Conservation (phyloP, 2,329 filamentous ascomycete genomes). For the Venturia nashicola region DNA sequence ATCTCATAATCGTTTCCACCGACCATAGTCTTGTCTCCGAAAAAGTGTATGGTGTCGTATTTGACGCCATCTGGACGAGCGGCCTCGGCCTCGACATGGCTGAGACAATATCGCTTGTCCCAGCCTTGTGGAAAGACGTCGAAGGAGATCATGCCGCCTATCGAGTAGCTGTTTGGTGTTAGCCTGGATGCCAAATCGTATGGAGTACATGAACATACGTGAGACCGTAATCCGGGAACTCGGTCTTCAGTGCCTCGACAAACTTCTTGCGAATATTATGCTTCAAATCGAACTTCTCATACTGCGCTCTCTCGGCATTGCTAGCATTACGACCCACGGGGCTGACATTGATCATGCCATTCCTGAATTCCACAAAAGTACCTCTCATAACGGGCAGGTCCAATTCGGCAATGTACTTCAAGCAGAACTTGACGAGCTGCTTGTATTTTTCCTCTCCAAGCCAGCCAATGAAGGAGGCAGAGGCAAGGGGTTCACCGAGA, state of each 20-base stretch:
- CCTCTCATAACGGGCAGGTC: constrained; percentile 74
- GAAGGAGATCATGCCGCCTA: constrained; percentile 96
- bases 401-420: constrained; percentile 75
- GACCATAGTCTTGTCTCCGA: constrained; percentile 85
- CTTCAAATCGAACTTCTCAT: constrained; percentile 66
- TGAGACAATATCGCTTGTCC: constrained; percentile 97
- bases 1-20: constrained; percentile 97
- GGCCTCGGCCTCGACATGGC: constrained; percentile 73
- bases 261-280: constrained; percentile 67
- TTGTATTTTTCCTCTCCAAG: constrained; percentile 81
- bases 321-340: constrained; percentile 81
- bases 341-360: constrained; percentile 81
- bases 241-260: constrained; percentile 62
- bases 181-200: not conserved
- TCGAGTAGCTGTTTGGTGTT: constrained; percentile 56
- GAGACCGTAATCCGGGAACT: constrained; percentile 71
- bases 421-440: constrained; percentile 59
- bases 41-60: constrained; percentile 91
- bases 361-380: constrained; percentile 79
- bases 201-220: constrained; percentile 47
- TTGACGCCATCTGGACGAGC: constrained; percentile 50
- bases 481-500: constrained; percentile 61
- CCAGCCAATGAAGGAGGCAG: constrained; percentile 82
- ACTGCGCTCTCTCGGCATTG: constrained; percentile 67
- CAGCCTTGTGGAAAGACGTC: constrained; percentile 94